Evolutionary conservation across 2,329 filamentous ascomycete species (phyloP), one percentile per base, ranked within the genome.

Genomic region (Neophaeococcomyces aloes): DNA sequence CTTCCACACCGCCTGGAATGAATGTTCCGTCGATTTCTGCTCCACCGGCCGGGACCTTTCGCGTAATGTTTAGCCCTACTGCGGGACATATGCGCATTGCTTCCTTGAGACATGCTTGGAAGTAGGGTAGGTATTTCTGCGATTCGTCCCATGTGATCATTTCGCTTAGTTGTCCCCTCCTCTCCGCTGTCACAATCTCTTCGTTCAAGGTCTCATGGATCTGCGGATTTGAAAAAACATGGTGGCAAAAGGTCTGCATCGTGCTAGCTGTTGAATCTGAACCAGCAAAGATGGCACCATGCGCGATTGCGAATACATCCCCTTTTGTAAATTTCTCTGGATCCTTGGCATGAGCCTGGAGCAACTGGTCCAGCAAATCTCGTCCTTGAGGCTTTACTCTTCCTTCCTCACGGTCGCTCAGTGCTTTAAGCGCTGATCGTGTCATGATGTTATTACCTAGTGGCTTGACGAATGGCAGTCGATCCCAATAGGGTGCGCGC

Each of bases 221-320:
- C 57, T 1, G 57, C 1, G 62, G 59, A 17, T 68, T 64, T 29
- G 68, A 65, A 7, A 75, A 62, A 1, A 70, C 61, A 32, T 67
- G 66, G 61, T 67, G 71, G 61, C 72, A 73, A 57, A 75, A 72
- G 44, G 70, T 74, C 50, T 75, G 71, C 71, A 75, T 75, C 0
- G 71, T 74, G 6, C 71, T 74, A 8, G 75, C 75, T 0, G 75
- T 77, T 0, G 75, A 76, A 59, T 79, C 75, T 15, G 75, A 76
- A 19, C 76, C 76, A 11, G 59, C 60, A 13, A 57, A 54, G 13
- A 55, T 75, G 1, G 73, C 72, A 7, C 72, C 72, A 47, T 76
- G 72, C 3, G 72, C 69, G 4, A 76, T 70, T 6, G 73, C 71
- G 59, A 76, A 75, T 3, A 76, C 70, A 47, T 76, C 72, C 0